Evolutionary conservation across 1,139 yeast species (phyloP), one percentile per base, ranked within the genome.

Genomic region (Yamadazyma trypodendri): DNA sequence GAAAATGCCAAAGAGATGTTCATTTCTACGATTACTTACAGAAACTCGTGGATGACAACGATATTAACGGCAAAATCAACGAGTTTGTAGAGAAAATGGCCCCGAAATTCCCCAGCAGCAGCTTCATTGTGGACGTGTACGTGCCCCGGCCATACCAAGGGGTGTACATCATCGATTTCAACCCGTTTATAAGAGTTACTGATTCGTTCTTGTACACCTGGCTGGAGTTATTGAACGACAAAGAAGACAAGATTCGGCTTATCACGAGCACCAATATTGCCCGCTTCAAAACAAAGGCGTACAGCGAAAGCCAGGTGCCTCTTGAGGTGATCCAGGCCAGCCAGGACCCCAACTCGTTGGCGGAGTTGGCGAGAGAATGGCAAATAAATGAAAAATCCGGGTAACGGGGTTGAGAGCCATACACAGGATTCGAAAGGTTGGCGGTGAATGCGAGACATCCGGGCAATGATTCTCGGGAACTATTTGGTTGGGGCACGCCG

Each of bases 261-360:
- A 81, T 92, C 10, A 72, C 80, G 2, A 75, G 78, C 48, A 78
- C 79, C 30, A 80, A 84, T 41, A 70, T 84, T 20, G 84, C 86
- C 0, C 68, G 92, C 23, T 87, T 89, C 63, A 83, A 87, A 0
- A 65, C 80, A 1, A 85, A 84, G 48, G 95, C 88, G 39, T 92
- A 86, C 55, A 79, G 95, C 3, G 96, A 90, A 53, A 88, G 84
- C 55, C 90, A 85, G 52, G 96, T 92, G 2, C 98, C 99, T 0
- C 69, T 77, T 37, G 99, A 92, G 51, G 79, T 94, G 22, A 83
- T 92, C 4, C 94, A 88, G 56, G 96, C 97, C 1, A 72, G 87
- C 21, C 56, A 78, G 45, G 80, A 85, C 51, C 71, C 87, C 0
- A 67, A 68, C 17, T 69, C 79, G 1, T 78, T 84, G 76, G 77